Evolutionary conservation across 2,329 filamentous ascomycete genomes (phyloP).

Genomic region (Xylaria sp.): DNA sequence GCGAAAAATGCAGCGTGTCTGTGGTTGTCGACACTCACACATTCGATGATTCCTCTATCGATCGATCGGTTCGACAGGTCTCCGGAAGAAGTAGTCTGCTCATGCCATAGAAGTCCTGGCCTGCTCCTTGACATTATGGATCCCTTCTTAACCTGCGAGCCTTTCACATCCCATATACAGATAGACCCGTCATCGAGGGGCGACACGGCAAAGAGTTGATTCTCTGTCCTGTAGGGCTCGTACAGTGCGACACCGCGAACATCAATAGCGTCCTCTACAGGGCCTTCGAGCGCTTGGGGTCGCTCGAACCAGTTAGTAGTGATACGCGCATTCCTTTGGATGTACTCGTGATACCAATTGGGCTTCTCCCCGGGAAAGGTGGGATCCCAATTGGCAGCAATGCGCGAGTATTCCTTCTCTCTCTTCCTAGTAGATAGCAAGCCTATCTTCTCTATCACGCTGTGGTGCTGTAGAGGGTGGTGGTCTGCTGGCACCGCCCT

Average conservation of each 20-base stretch:
- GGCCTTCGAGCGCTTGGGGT: constrained; percentile 59
- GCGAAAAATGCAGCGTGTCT: constrained; percentile 80
- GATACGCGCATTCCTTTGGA: constrained; percentile 81
- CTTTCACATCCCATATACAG: constrained; percentile 84
- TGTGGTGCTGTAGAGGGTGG: constrained; percentile 45
- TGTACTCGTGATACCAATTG: constrained; percentile 90
- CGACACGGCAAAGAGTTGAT: constrained; percentile 72
- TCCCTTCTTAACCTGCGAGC: constrained; percentile 65
- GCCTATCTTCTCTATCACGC: constrained; percentile 44
- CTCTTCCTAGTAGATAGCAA: constrained; percentile 44
- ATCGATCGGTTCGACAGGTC: constrained; percentile 59
- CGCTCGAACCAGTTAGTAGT: constrained; percentile 80
- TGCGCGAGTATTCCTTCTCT: constrained; percentile 60
- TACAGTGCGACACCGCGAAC: constrained; percentile 79
- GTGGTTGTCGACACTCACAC: constrained; percentile 79
- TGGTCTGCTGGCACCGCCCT: constrained; percentile 39
- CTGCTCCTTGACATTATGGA: constrained; percentile 73
- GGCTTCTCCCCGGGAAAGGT: constrained; percentile 76
- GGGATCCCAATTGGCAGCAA: constrained; percentile 86
- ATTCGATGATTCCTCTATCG: constrained; percentile 75
- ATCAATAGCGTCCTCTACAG: constrained; percentile 65
- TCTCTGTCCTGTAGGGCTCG: constrained; percentile 61
- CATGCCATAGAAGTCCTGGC: constrained; percentile 71
- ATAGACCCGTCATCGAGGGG: constrained; percentile 88
- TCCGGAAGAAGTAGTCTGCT: constrained; percentile 4